Evolutionary conservation across 1,284 basidiomycete genomes (phyloP).

Genomic region (Neotropicomus parvogracilis): DNA sequence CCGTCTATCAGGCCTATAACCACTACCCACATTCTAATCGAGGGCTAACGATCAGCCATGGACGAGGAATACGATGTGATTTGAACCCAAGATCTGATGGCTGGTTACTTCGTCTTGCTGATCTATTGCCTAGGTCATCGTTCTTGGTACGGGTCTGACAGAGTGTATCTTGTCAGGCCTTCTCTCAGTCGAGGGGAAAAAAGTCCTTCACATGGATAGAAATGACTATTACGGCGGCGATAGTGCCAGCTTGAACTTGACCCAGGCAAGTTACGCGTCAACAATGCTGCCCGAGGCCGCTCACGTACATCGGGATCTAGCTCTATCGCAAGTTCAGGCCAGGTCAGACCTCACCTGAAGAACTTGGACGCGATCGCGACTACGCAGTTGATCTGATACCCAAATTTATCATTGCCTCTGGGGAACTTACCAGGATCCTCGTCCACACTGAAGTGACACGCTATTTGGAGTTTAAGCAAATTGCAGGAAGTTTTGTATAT

Average conservation of each 20-base stretch:
- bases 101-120: slow-evolving; percentile 10
- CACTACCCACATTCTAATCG: slow-evolving; percentile 7
- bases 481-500: slow-evolving; percentile 97
- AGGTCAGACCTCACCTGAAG: slow-evolving; percentile 64
- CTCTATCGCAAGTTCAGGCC: slow-evolving; percentile 95
- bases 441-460: slow-evolving; percentile 99
- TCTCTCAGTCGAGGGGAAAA: slow-evolving; percentile 98
- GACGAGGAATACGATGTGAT: slow-evolving; percentile 88
- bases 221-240: slow-evolving; percentile 99
- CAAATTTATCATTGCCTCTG: slow-evolving; percentile 98
- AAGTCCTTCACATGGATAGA: slow-evolving; percentile 99
- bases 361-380: slow-evolving; percentile 91
- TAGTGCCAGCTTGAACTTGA: slow-evolving; percentile 94
- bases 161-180: slow-evolving; percentile 97
- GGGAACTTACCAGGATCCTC: slow-evolving; percentile 96
- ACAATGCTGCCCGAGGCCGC: slow-evolving; percentile 12
- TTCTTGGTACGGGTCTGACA: slow-evolving; percentile 93
- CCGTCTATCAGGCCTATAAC: slow-evolving; percentile 18
- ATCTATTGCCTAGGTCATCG: slow-evolving; percentile 66
- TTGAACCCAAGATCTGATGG: slow-evolving; percentile 21
- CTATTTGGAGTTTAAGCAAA: slow-evolving; percentile 99
- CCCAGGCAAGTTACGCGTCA: slow-evolving; percentile 64
- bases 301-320: slow-evolving; percentile 43
- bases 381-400: slow-evolving; percentile 94
- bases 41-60: slow-evolving; percentile 46